Percentiles rank a stretch among this genome's conserved stretches.
Conservation (phyloP, 768 basidiomycete genomes). For the Leccinum subgranulosum region DNA sequence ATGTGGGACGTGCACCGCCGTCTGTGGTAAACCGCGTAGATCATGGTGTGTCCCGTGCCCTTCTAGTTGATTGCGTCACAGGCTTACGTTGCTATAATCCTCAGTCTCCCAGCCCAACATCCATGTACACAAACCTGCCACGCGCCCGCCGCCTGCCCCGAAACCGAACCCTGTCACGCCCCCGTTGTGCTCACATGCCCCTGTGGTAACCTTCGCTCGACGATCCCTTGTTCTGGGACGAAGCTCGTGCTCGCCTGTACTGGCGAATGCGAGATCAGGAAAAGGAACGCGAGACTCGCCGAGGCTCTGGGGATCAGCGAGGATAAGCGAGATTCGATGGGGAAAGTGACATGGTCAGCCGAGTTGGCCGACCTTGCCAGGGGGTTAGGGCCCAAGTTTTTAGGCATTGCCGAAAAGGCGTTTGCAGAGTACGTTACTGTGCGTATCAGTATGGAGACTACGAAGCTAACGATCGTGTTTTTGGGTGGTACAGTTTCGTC, state of each 20-base stretch:
- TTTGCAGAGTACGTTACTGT: conserved; percentile 65
- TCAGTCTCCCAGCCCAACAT: conserved; percentile 65
- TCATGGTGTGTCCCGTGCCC: conserved; percentile 55
- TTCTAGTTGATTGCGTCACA: background rate
- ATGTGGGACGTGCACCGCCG: conserved; percentile 73
- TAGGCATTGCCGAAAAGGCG: conserved; percentile 71
- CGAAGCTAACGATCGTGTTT: background rate
- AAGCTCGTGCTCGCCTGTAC: conserved; percentile 64
- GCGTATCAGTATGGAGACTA: no score
- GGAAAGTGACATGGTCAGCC: conserved; percentile 52
- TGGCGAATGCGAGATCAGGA: conserved; percentile 78
- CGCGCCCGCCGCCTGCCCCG: conserved; percentile 82
- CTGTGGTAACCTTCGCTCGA: conserved; percentile 79
- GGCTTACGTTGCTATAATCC: background rate
- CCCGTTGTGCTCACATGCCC: conserved; percentile 69
- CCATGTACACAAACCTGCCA: conserved; percentile 81
- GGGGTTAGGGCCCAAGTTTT: conserved; percentile 52
- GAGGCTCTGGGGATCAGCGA: conserved; percentile 86
- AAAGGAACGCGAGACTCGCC: conserved; percentile 84
- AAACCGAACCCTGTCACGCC: conserved; percentile 72
- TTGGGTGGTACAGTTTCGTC: conserved; percentile 51
- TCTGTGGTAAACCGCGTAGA: conserved; percentile 85
- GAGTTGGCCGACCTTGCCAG: conserved; percentile 63
- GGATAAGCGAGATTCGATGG: conserved; percentile 38
- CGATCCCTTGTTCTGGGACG: conserved; percentile 60